Conservation (phyloP, 805 yeast species). For the Candida insectalens region DNA sequence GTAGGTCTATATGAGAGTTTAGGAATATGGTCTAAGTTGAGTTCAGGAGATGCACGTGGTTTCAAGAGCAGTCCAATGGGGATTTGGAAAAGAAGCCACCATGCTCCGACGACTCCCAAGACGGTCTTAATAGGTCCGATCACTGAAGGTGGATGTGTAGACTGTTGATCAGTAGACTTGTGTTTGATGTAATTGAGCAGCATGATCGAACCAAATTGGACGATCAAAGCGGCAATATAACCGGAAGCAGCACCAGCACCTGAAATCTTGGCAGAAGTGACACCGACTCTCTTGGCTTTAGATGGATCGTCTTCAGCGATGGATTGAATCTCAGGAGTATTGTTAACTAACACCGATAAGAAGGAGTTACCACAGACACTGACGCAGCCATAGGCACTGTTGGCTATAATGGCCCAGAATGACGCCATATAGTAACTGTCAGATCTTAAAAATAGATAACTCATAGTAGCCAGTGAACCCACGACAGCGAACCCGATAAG, state of each 20-base stretch:
- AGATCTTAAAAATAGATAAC: constrained; percentile 29
- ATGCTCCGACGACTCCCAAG: constrained; percentile 53
- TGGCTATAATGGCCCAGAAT: constrained; percentile 49
- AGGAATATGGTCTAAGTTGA: constrained; percentile 13
- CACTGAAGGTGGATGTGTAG: constrained; percentile 13
- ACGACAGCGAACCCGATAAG: constrained; percentile 45
- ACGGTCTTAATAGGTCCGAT: constrained; percentile 45
- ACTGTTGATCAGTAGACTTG: constrained; percentile 6
- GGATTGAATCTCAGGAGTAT: constrained; percentile 16
- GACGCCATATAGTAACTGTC: constrained; percentile 40
- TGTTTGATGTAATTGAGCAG: constrained; percentile 19
- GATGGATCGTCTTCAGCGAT: constrained; percentile 1
- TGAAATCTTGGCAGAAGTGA: constrained; percentile 37
- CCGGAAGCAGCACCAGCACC: constrained; percentile 70
- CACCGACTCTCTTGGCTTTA: not conserved
- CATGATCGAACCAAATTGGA: constrained; percentile 51
- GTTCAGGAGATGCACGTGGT: constrained; percentile 31
- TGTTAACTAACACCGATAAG: constrained; percentile 49
- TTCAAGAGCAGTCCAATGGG: constrained; percentile 45
- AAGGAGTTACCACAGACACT: constrained; percentile 74
- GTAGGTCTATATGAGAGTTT: constrained; percentile 6
- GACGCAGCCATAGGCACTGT: constrained; percentile 66
- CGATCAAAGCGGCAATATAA: constrained; percentile 57
- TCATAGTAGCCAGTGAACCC: constrained; percentile 48
- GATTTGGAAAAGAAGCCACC: constrained; percentile 70